These are phyloP conservation scores for Schwanniomyces pseudopolymorphus DNA, from an alignment of 805 yeast genomes.

Conservation along the genomic window DNA sequence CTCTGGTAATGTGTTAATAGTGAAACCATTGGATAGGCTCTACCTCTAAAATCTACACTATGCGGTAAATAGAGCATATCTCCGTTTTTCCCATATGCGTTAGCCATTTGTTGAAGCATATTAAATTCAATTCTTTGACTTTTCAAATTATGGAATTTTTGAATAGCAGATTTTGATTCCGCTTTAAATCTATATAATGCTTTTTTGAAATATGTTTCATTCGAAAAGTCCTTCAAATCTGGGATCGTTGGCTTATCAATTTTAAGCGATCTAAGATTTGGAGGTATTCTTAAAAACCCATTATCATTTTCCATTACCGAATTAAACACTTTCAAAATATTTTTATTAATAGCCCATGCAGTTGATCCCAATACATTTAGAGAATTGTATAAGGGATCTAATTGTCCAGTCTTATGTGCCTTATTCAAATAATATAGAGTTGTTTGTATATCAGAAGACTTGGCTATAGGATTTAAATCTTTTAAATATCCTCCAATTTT, in stretches of 20 bases:
- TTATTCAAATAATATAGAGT: slow-evolving; percentile 18
- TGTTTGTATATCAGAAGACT: slow-evolving; percentile 12
- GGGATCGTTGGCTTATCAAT: slow-evolving; percentile 1
- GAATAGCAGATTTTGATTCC: slow-evolving; percentile 1
- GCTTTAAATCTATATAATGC: slow-evolving; percentile 1
- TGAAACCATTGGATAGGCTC: slow-evolving; percentile 41
- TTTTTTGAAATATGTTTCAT: not conserved
- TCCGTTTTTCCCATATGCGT: slow-evolving; percentile 28
- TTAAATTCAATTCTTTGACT: slow-evolving; percentile 19
- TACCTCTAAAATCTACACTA: slow-evolving; percentile 39
- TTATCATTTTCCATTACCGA: slow-evolving; percentile 13
- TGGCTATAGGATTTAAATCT: slow-evolving; percentile 23
- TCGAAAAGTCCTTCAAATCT: not conserved
- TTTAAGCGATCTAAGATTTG: slow-evolving; percentile 7
- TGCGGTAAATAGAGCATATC: slow-evolving; percentile 40
- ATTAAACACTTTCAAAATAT: slow-evolving; percentile 21
- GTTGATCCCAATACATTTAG: slow-evolving; percentile 27
- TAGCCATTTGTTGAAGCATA: slow-evolving; percentile 19
- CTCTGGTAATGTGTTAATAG: slow-evolving; percentile 34
- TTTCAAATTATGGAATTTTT: slow-evolving; percentile 11
- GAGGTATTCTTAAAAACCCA: slow-evolving; percentile 29
- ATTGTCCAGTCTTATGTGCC: slow-evolving; percentile 32
- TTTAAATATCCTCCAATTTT: slow-evolving; percentile 34
- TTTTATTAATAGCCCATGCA: slow-evolving; percentile 37
- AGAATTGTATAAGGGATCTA: slow-evolving; percentile 26